Base-by-base conservation (phyloP, 352 stramenopile species). In the Blastocystis sp. region DNA sequence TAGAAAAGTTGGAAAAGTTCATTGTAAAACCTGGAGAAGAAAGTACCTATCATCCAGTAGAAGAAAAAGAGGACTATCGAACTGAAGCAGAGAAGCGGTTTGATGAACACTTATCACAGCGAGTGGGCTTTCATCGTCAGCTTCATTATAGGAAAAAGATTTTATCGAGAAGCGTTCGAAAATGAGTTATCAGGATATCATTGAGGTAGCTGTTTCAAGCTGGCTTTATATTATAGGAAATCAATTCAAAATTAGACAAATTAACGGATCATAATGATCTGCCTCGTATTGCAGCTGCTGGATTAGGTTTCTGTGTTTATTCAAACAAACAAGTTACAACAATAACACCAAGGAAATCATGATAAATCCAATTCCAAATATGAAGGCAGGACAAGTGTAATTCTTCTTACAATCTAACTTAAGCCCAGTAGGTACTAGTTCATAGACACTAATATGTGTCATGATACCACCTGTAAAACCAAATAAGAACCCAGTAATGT, bases 401-500 rank as follows among this genome's bases (percentile, higher is more conserved):
- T 93, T 95, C 76, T 96, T 92, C 41, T 93, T 92, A 37, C 93
- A 92, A 55, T 95, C 94, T 79, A 97, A 97, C 90, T 93, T 93
- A 92, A 96, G 94, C 2, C 94, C 95, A 1, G 95, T 98, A 3
- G 95, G 95, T 43, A 98, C 90, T 20, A 98, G 90, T 90, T 98
- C 95, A 79, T 95, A 94, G 75, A 94, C 90, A 18, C 93, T 94
- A 90, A 98, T 98, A 63, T 94, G 94, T 15, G 98, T 92, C 92
- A 98, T 96, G 93, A 98, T 98, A 56, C 95, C 96, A 23, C 93
- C 92, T 13, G 98, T 94, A 0, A 97, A 26, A 13, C 92, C 94
- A 92, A 98, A 98, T 7, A 98, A 90, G 0, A 95, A 91, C 0
- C 91, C 96, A 15, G 47, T 68, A 0, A 93, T 70, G 20, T 79